A percentile compares a stretch with the other conserved stretches of the same genome.
Evolutionary conservation across 306 rosid genomes (phyloP).

Genomic region (Corylus heterophylla): DNA sequence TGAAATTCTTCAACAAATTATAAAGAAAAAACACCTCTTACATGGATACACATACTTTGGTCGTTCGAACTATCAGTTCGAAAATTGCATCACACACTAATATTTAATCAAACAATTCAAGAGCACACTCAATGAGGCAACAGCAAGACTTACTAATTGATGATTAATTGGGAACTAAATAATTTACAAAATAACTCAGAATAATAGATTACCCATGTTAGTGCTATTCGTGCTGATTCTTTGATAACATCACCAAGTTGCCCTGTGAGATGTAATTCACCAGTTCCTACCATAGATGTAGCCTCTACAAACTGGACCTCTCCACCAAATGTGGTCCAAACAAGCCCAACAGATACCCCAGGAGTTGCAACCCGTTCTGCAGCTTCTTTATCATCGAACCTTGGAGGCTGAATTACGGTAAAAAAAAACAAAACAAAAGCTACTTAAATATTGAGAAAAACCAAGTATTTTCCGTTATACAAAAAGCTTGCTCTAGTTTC

Average conservation of each 20-base stretch:
- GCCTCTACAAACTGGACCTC: constrained; percentile 99
- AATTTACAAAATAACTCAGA: constrained; percentile 23
- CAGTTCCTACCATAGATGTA: constrained; percentile 86
- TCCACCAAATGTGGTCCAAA: constrained; percentile 97
- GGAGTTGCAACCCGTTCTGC: constrained; percentile 84
- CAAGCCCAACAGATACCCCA: constrained; percentile 90
- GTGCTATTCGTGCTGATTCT: constrained; percentile 97
- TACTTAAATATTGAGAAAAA: constrained; percentile 6
- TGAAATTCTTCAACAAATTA: not conserved
- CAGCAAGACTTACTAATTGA: constrained; percentile 2
- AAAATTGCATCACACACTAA: constrained; percentile 1
- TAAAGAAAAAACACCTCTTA: not conserved
- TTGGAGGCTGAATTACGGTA: constrained; percentile 78
- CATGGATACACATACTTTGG: not conserved
- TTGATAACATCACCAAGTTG: constrained; percentile 98
- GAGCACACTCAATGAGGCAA: not conserved
- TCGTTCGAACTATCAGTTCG: not conserved
- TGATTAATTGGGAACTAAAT: constrained; percentile 2
- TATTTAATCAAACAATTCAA: not conserved
- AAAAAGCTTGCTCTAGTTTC: constrained; percentile 7
- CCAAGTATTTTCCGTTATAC: not conserved
- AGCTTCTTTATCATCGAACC: constrained; percentile 82
- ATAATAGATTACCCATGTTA: constrained; percentile 82
- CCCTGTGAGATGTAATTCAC: constrained; percentile 95
- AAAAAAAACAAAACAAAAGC: not conserved